A percentile compares a stretch with the other conserved stretches of the same genome.
Evolutionary conservation across 2,329 filamentous ascomycete species (phyloP).

Genomic region (Arthrobotrys iridis): DNA sequence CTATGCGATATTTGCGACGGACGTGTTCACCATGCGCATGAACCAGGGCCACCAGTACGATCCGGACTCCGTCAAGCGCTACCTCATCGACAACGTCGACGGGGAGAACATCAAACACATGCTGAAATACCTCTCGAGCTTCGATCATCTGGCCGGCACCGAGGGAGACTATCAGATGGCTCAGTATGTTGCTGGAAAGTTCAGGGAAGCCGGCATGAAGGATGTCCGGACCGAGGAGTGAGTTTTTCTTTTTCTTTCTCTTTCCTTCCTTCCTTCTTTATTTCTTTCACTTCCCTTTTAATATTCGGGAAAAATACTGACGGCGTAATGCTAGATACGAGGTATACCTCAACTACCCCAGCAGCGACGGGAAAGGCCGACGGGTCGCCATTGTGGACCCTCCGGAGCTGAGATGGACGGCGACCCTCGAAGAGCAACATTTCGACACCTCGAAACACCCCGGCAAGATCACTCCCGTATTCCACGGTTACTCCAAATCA

Average conservation of each 20-base stretch:
- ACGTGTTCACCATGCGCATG: conserved; percentile 78
- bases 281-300: too few relatives aligned
- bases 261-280: too few relatives aligned
- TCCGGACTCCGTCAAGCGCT: conserved; percentile 80
- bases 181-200: conserved; percentile 82
- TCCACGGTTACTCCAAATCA: conserved; percentile 87
- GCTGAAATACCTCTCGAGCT: conserved; percentile 79
- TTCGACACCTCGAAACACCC: conserved; percentile 48
- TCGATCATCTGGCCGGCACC: conserved; percentile 91
- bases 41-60: conserved; percentile 77
- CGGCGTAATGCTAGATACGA: conserved; percentile 68
- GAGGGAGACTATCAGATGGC: conserved; percentile 89
- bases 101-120: conserved; percentile 75
- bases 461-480: conserved; percentile 73
- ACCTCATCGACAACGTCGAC: conserved; percentile 78
- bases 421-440: conserved; percentile 79
- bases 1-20: conserved; percentile 85
- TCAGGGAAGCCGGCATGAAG: conserved; percentile 77
- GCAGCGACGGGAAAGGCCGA: conserved; percentile 71
- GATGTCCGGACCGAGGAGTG: conserved; percentile 75
- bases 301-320: conserved; percentile 52
- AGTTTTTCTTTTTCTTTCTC: conserved; percentile 23
- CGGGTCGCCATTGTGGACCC: conserved; percentile 81
- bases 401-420: conserved; percentile 76
- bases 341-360: conserved; percentile 93